These are phyloP conservation scores for Salix brachista DNA, from an alignment of 345 rosid genomes.

Conservation along the genomic window DNA sequence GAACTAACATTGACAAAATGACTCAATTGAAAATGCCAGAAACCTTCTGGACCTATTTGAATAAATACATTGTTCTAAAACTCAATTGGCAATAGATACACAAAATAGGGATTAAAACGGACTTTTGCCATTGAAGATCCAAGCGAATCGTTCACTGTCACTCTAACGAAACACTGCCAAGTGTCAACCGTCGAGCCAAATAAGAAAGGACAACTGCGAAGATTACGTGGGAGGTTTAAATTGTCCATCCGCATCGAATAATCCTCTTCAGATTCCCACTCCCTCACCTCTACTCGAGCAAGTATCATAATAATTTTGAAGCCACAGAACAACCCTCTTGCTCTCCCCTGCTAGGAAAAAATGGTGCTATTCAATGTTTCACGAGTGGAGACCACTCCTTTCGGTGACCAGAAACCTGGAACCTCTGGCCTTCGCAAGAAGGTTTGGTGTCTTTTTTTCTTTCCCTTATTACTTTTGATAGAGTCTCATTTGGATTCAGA, in stretches of 20 bases:
- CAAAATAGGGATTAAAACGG: too few species aligned
- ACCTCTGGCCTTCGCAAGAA: slow-evolving; percentile 99
- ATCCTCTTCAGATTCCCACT: not conserved
- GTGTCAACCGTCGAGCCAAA: not conserved
- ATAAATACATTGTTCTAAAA: too few species aligned
- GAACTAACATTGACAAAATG: too few species aligned
- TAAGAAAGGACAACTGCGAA: not conserved
- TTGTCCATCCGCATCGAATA: not conserved
- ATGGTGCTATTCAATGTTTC: slow-evolving; percentile 69
- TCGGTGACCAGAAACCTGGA: slow-evolving; percentile 96
- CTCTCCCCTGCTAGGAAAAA: not conserved
- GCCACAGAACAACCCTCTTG: not conserved
- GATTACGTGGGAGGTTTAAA: not conserved
- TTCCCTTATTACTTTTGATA: not conserved
- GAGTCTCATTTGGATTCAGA: not conserved
- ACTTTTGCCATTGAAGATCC: not conserved
- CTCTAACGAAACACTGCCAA: not conserved
- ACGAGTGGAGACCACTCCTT: slow-evolving; percentile 53
- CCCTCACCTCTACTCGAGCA: not conserved
- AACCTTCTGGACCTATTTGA: not conserved
- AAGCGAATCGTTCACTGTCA: not conserved
- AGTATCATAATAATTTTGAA: not conserved
- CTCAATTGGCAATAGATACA: not conserved
- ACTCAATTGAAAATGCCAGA: too few species aligned
- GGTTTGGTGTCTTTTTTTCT: slow-evolving; percentile 32